phyloP scores from a whole-genome alignment of 75 land plant genomes.

The Larix kaempferi region DNA sequence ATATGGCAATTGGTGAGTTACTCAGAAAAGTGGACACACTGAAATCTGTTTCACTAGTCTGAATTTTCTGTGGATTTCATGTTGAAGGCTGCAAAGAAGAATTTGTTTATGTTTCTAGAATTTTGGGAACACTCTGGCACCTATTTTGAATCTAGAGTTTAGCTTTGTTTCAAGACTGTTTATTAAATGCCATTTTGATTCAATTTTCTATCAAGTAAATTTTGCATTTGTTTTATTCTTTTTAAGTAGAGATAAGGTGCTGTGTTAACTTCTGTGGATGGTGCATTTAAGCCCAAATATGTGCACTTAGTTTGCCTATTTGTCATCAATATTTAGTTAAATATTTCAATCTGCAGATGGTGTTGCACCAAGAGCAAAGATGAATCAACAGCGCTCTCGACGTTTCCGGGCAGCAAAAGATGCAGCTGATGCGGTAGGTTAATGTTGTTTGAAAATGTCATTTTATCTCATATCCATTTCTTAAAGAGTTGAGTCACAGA shows the following conservation, averaged over 20 bases:
- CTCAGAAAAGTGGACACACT: neutral
- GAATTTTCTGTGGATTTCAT: neutral
- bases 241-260: too few relatives aligned
- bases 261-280: too few relatives aligned
- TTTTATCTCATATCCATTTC: neutral
- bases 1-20: conserved; percentile 75
- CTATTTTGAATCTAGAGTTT: too few relatives aligned
- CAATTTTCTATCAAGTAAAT: too few relatives aligned
- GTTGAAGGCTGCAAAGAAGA: neutral
- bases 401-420: conserved; percentile 78
- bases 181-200: too few relatives aligned
- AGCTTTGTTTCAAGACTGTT: too few relatives aligned
- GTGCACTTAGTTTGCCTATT: neutral
- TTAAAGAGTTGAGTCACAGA: neutral
- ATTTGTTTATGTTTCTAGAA: too few relatives aligned
- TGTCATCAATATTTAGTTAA: neutral
- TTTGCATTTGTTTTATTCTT: too few relatives aligned
- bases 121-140: too few relatives aligned
- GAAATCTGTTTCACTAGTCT: neutral
- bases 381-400: conserved; percentile 76
- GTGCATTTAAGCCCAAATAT: neutral
- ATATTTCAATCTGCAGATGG: conserved; percentile 24
- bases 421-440: conserved; percentile 65
- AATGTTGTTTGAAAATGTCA: neutral
- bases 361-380: conserved; percentile 76